These are phyloP conservation scores for Coniochaeta sp. DNA, from an alignment of 2,329 filamentous ascomycete species.

Conservation along the genomic window DNA sequence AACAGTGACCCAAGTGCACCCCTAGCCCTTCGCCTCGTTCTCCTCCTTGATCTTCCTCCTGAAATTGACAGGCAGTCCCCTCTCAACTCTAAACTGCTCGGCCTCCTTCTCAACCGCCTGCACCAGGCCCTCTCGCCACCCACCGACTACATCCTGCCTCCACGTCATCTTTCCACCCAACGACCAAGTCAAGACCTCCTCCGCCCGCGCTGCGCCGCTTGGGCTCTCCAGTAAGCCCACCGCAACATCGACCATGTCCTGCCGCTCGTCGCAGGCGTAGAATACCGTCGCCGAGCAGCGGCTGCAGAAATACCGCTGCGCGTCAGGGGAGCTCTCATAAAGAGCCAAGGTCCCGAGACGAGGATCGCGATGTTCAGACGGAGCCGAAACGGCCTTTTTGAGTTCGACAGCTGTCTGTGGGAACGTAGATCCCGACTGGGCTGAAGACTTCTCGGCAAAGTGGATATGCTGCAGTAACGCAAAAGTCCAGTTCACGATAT, in stretches of 20 bases:
- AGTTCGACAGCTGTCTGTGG: constrained; percentile 22
- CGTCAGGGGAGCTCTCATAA: constrained; percentile 33
- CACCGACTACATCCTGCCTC: constrained; percentile 18
- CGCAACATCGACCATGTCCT: constrained; percentile 33
- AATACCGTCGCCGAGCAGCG: constrained; percentile 39
- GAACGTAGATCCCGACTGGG: constrained; percentile 11
- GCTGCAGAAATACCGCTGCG: constrained; percentile 40
- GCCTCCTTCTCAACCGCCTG: not conserved
- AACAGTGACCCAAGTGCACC: not conserved
- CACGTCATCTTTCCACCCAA: constrained; percentile 24
- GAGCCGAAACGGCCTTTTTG: constrained; percentile 21
- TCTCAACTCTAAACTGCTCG: not conserved
- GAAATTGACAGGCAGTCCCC: not conserved
- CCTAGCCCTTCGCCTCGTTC: not conserved
- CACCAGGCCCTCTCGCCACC: not conserved
- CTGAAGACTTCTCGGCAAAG: constrained; percentile 13
- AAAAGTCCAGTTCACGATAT: constrained; percentile 39
- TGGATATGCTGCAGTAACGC: constrained; percentile 28
- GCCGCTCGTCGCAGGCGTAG: constrained; percentile 29
- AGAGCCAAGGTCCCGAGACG: constrained; percentile 33
- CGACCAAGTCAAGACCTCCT: constrained; percentile 33
- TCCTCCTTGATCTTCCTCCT: not conserved
- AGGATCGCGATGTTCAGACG: constrained; percentile 17
- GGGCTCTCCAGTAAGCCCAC: constrained; percentile 34
- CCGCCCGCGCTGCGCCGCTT: constrained; percentile 34